Conservation (phyloP, 345 rosid genomes). For the Punica granatum region DNA sequence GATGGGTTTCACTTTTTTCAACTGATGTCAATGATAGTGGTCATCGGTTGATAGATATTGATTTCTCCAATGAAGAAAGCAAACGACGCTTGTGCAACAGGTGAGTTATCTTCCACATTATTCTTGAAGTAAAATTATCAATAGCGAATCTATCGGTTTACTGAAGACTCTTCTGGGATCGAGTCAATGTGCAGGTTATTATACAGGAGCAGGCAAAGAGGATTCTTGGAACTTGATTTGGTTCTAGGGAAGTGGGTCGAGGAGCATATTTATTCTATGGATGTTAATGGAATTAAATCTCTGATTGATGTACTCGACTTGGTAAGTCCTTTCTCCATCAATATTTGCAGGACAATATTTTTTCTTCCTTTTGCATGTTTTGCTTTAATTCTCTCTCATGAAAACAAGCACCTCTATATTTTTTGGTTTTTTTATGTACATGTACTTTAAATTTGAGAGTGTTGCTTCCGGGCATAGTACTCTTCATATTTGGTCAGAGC, state of each 20-base stretch:
- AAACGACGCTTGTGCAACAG: slow-evolving; percentile 71
- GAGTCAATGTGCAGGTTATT: slow-evolving; percentile 36
- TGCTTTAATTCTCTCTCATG: not conserved
- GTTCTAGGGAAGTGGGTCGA: slow-evolving; percentile 94
- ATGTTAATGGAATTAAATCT: slow-evolving; percentile 55
- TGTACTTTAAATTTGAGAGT: too few species aligned
- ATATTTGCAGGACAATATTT: not conserved
- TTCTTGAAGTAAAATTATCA: not conserved
- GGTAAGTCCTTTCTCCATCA: slow-evolving; percentile 30
- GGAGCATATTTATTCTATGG: slow-evolving; percentile 68
- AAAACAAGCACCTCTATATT: too few species aligned
- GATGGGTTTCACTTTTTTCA: slow-evolving; percentile 36
- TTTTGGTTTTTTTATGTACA: too few species aligned
- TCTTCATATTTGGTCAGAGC: too few species aligned
- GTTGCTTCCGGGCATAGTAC: too few species aligned
- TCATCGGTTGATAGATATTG: slow-evolving; percentile 31
- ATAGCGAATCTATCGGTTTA: not conserved
- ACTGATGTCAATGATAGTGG: slow-evolving; percentile 9
- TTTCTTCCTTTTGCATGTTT: not conserved
- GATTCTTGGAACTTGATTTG: slow-evolving; percentile 84
- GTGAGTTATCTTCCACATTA: slow-evolving; percentile 16
- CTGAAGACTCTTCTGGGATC: not conserved
- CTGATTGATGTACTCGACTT: slow-evolving; percentile 73
- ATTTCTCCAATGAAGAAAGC: slow-evolving; percentile 66
- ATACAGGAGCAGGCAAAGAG: slow-evolving; percentile 95